Conservation (phyloP, 768 basidiomycete species). For the Termitomyces sp. region DNA sequence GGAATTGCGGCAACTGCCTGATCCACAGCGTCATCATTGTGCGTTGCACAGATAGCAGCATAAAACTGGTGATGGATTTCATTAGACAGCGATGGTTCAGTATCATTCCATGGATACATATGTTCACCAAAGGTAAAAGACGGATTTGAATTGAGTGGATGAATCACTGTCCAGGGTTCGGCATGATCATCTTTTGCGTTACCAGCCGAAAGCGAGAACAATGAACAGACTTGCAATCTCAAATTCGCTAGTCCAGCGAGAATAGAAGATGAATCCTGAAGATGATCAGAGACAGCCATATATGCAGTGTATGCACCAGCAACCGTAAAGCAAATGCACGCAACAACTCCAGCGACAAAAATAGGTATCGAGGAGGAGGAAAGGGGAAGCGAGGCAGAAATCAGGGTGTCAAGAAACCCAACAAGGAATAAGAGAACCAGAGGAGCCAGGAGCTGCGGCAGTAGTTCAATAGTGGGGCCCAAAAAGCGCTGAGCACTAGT, state of each 20-base stretch:
- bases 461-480: constrained; percentile 6
- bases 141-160: not conserved
- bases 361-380: not conserved
- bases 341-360: not conserved
- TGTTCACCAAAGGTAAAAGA: not conserved
- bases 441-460: constrained; percentile 8
- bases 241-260: not conserved
- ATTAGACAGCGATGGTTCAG: not conserved
- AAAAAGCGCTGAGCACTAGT: constrained; percentile 7
- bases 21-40: not conserved
- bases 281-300: not conserved
- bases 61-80: not conserved
- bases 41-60: not conserved
- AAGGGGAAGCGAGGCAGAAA: not conserved
- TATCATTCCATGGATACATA: not conserved
- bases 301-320: not conserved
- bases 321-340: not conserved
- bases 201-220: not conserved
- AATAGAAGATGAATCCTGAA: not conserved
- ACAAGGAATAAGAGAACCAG: constrained; percentile 9
- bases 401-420: constrained; percentile 10
- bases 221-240: not conserved
- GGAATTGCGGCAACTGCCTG: not conserved
- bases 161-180: not conserved
- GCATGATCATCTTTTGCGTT: not conserved